phyloP scores from a whole-genome alignment of 768 basidiomycete species.

The Cystofilobasidium ferigula region DNA sequence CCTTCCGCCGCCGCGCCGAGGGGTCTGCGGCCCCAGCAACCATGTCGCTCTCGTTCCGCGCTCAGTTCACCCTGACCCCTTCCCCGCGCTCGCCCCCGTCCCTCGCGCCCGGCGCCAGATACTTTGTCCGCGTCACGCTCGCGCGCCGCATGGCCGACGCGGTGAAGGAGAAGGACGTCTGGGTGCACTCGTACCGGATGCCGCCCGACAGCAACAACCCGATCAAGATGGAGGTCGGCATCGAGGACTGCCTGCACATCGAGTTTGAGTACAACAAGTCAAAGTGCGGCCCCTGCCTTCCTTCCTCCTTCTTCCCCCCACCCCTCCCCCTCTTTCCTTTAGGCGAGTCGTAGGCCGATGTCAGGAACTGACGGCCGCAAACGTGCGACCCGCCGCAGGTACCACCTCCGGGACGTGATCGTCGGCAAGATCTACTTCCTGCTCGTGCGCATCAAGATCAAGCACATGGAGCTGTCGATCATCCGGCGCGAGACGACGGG shows the following conservation, averaged over 20 bases:
- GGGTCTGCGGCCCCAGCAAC: too few relatives aligned
- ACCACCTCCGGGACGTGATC: conserved; percentile 96
- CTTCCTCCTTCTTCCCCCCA: not conserved
- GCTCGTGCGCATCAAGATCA: conserved; percentile 95
- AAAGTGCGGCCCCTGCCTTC: conserved; percentile 50
- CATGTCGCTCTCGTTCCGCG: too few relatives aligned
- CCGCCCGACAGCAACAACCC: conserved; percentile 95
- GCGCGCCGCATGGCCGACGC: conserved; percentile 88
- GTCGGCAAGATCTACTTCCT: conserved; percentile 99
- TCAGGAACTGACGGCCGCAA: not conserved
- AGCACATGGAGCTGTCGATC: conserved; percentile 98
- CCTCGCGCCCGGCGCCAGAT: conserved; percentile 50
- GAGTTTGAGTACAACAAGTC: conserved; percentile 99
- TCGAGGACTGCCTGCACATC: conserved; percentile 96
- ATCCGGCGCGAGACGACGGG: conserved; percentile 96
- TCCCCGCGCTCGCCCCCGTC: not conserved
- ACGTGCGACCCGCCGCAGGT: conserved; percentile 46
- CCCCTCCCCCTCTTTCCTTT: not conserved
- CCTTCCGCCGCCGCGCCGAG: too few relatives aligned
- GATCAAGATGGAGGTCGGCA: conserved; percentile 99
- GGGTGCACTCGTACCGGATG: conserved; percentile 98
- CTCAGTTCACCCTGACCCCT: too few relatives aligned
- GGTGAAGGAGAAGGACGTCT: conserved; percentile 80
- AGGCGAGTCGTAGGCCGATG: too few relatives aligned
- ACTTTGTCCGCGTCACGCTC: conserved; percentile 82